Conservation (phyloP, 2,329 filamentous ascomycete genomes). For the Emericellopsis atlantica region DNA sequence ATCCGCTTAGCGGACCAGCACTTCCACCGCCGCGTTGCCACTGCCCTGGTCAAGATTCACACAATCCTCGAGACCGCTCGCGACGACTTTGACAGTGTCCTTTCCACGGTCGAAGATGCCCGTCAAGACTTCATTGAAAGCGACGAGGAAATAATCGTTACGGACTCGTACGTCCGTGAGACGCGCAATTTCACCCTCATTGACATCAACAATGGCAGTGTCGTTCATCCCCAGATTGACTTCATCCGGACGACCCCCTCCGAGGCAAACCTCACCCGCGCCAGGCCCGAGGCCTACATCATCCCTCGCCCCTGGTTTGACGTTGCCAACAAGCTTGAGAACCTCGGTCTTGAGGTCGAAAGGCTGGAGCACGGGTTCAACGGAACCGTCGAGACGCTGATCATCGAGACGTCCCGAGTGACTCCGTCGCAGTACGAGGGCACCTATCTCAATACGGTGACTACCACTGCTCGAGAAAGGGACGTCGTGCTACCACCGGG, state of each 20-base stretch:
- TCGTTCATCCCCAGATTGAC: slow-evolving; percentile 9
- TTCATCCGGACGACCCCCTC: slow-evolving; percentile 13
- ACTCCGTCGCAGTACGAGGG: slow-evolving; percentile 10
- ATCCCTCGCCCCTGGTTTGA: slow-evolving; percentile 12
- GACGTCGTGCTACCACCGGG: slow-evolving; percentile 11
- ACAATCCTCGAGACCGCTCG: slow-evolving; percentile 12
- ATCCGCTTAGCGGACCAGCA: slow-evolving; percentile 17
- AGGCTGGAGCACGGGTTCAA: slow-evolving; percentile 7
- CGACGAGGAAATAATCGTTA: slow-evolving; percentile 12
- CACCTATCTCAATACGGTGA: slow-evolving; percentile 9
- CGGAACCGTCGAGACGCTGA: slow-evolving; percentile 10
- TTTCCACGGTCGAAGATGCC: slow-evolving; percentile 9
- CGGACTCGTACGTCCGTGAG: slow-evolving; percentile 7
- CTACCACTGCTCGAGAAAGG: slow-evolving; percentile 6
- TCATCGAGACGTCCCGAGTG: slow-evolving; percentile 7
- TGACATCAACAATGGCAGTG: slow-evolving; percentile 10
- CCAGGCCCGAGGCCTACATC: slow-evolving; percentile 12
- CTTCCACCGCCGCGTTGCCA: slow-evolving; percentile 16
- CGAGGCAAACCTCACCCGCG: slow-evolving; percentile 11
- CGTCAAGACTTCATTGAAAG: slow-evolving; percentile 9
- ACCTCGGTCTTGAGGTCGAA: slow-evolving; percentile 10
- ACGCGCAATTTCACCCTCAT: slow-evolving; percentile 13
- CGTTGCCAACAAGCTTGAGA: slow-evolving; percentile 10
- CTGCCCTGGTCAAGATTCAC: slow-evolving; percentile 11
- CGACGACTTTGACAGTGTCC: slow-evolving; percentile 8